Evolutionary conservation across 305 asterid genomes (phyloP), one percentile per base, ranked within the genome.

Genomic region (Fraxinus sp.): DNA sequence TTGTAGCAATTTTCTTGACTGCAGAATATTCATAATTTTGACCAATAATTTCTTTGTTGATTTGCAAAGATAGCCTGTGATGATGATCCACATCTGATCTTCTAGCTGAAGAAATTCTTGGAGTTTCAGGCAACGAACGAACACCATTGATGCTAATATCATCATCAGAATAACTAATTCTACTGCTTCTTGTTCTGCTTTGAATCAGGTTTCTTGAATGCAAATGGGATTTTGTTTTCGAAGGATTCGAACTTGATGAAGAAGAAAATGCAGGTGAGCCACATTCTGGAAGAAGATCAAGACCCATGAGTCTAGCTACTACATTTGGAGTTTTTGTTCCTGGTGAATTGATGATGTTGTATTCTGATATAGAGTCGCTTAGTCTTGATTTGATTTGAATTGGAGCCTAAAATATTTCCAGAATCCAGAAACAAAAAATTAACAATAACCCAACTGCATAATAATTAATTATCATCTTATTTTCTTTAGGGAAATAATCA

Each of bases 231-330:
- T 83, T 90, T 16, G 74, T 24, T 68, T 46, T 70, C 22, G 3
- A 64, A 26, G 85, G 73, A 13, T 77, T 81, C n/a, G 88, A 32
- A 10, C 30, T 66, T 0, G 90, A 83, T 16, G 83, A 82, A 5
- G 81, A 77, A 2, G 80, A 79, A 32, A 79, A 16, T 9, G 86
- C 87, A 39, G 93, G 92, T 0, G 93, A 87, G 55, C 77, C 85
- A 81, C 57, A 55, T 57, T 93, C 93, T 13, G 98, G 98, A 20
- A 95, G 93, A 20, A 92, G 87, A 82, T 94, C 98, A 18, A 96
- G 94, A 18, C 99, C 99, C 99, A 96, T 96, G 0, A 96, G 90
- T 84, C 98, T 92, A 13, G 99, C 99, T 20, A 96, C 98, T 0
- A 96, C 89, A 62, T 84, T 92, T 24, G 99, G 99, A 0, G 99